phyloP scores from a whole-genome alignment of 2,329 filamentous ascomycete species.

The Paramyrothecium roridum region DNA sequence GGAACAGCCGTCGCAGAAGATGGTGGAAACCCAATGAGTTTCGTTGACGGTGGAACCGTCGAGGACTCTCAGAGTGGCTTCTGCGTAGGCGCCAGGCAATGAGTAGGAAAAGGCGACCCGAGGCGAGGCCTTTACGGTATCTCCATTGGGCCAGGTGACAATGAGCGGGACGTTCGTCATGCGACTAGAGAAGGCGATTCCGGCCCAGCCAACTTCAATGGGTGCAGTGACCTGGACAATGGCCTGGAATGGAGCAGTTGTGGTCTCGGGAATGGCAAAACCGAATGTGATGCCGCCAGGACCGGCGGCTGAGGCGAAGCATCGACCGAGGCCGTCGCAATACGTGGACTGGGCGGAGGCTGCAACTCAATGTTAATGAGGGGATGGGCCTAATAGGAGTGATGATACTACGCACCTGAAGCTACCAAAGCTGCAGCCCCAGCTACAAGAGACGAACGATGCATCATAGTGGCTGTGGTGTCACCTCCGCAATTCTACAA shows the following conservation, averaged over 20 bases:
- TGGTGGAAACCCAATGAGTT: constrained; percentile 31
- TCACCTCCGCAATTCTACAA: too few relatives aligned
- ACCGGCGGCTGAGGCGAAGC: constrained; percentile 11
- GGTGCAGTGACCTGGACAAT: constrained; percentile 40
- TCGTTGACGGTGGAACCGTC: constrained; percentile 29
- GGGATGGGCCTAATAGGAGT: background rate
- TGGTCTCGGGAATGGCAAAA: constrained; percentile 31
- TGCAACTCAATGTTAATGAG: background rate
- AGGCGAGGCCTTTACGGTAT: constrained; percentile 29
- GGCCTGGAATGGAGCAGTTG: constrained; percentile 30
- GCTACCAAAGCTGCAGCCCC: background rate
- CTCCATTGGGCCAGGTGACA: constrained; percentile 38
- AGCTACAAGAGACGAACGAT: background rate
- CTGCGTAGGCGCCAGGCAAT: constrained; percentile 23
- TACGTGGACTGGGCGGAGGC: constrained; percentile 6
- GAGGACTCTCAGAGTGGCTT: constrained; percentile 28
- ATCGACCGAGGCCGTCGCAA: constrained; percentile 14
- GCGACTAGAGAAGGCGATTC: constrained; percentile 39
- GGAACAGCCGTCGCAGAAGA: constrained; percentile 35
- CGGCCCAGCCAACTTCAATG: constrained; percentile 36
- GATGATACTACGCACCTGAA: background rate
- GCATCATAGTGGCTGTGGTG: background rate
- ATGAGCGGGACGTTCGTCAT: constrained; percentile 42
- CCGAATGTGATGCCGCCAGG: constrained; percentile 24
- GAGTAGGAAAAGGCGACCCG: constrained; percentile 34